These are phyloP conservation scores for Crithidia expoeki DNA, from an alignment of 208 protist species.

Conservation along the genomic window DNA sequence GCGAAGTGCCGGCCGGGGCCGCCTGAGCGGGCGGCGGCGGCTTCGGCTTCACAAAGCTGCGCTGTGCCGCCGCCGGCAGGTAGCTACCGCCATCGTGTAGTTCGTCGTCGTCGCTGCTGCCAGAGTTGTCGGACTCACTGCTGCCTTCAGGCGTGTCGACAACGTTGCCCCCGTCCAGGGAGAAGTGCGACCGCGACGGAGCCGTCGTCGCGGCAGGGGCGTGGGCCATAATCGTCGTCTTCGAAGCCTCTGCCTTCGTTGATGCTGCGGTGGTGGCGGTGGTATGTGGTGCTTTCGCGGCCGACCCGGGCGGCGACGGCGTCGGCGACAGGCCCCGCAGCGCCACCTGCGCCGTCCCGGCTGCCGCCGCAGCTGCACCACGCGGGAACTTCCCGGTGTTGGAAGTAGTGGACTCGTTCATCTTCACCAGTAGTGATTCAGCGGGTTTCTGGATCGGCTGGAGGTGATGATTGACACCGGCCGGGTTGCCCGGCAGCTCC, in stretches of 20 bases:
- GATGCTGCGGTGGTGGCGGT: not conserved
- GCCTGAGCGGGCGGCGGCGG: not conserved
- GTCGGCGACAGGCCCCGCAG: not conserved
- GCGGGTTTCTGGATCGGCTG: constrained; percentile 26
- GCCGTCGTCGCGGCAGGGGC: no score
- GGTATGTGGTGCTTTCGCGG: not conserved
- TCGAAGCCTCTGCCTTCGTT: not conserved
- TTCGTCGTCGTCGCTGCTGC: constrained; percentile 14
- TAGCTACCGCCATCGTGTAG: not conserved
- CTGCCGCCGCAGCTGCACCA: not conserved
- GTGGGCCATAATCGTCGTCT: not conserved
- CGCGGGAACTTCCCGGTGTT: no score
- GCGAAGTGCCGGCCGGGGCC: not conserved
- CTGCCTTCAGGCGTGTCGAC: constrained; percentile 33
- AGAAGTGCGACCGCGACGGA: constrained; percentile 11
- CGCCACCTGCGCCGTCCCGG: not conserved
- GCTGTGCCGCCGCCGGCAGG: constrained; percentile 14
- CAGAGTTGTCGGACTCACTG: constrained; percentile 27
- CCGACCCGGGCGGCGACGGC: not conserved
- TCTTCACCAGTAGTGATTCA: constrained; percentile 1
- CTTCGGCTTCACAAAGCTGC: constrained; percentile 19
- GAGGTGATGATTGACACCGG: constrained; percentile 32
- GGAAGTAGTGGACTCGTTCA: no score
- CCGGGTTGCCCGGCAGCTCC: not conserved
- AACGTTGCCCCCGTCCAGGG: constrained; percentile 24